Evolutionary conservation across 2,329 filamentous ascomycete species (phyloP).

Genomic region (Botrytis squamosa): DNA sequence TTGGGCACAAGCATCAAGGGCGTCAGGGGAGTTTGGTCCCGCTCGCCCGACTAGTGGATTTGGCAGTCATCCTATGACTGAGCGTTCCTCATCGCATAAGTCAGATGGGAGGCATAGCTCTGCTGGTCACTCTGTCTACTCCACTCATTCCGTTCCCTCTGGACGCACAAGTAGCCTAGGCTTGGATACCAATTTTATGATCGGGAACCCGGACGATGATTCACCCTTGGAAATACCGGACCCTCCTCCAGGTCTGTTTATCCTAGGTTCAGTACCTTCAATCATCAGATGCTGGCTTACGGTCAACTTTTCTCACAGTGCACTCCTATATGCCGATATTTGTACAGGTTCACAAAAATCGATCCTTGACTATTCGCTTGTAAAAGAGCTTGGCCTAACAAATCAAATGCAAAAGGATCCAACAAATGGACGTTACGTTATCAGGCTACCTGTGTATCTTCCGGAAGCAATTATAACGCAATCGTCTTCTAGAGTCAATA

Average conservation of each 20-base stretch:
- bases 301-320: conserved; percentile 83
- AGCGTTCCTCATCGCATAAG: conserved; percentile 89
- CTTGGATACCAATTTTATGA: conserved; percentile 69
- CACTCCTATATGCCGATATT: conserved; percentile 85
- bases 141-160: conserved; percentile 69
- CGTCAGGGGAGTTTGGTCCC: conserved; percentile 79
- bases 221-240: conserved; percentile 70
- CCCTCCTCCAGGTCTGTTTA: conserved; percentile 79
- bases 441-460: conserved; percentile 81
- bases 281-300: conserved; percentile 97
- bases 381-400: conserved; percentile 70
- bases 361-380: conserved; percentile 70
- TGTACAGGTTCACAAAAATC: conserved; percentile 92
- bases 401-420: conserved; percentile 64
- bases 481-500: conserved; percentile 68
- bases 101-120: conserved; percentile 95
- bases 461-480: conserved; percentile 85
- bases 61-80: conserved; percentile 77
- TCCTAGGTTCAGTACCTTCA: conserved; percentile 84
- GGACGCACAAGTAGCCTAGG: conserved; percentile 86
- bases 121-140: conserved; percentile 75
- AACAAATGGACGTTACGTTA: conserved; percentile 60
- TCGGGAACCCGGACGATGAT: conserved; percentile 61
- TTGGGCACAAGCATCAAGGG: conserved; percentile 79
- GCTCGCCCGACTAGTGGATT: conserved; percentile 76